Evolutionary conservation across 2,329 filamentous ascomycete genomes (phyloP).

Genomic region (Cercospora sp.): DNA sequence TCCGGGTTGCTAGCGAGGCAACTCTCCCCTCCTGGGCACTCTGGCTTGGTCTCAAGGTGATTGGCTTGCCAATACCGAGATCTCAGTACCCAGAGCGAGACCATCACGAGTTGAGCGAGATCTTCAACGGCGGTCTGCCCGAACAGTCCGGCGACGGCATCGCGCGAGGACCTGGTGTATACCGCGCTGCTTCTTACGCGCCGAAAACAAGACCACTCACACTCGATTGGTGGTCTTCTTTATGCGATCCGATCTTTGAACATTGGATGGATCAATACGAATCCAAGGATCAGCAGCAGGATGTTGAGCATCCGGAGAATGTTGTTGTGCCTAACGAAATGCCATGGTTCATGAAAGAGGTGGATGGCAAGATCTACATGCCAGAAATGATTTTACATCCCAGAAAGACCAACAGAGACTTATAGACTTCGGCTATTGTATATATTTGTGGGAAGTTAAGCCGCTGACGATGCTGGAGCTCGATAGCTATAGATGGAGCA

Average conservation of each 20-base stretch:
- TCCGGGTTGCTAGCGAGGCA: constrained; percentile 67
- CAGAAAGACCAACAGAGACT: constrained; percentile 36
- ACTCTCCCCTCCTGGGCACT: constrained; percentile 77
- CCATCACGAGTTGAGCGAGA: constrained; percentile 17
- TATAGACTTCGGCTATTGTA: not conserved
- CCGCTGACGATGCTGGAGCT: not conserved
- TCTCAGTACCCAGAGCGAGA: constrained; percentile 37
- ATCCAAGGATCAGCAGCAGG: not conserved
- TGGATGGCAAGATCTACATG: constrained; percentile 38
- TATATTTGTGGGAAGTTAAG: not conserved
- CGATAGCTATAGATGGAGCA: not conserved
- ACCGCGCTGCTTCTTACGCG: constrained; percentile 33
- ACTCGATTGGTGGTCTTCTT: constrained; percentile 39
- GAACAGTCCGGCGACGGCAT: constrained; percentile 5
- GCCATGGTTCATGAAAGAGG: constrained; percentile 33
- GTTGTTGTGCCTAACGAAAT: constrained; percentile 27
- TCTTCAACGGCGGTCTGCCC: not conserved
- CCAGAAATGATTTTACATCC: constrained; percentile 45
- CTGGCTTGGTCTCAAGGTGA: constrained; percentile 72
- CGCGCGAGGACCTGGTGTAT: not conserved
- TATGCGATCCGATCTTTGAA: constrained; percentile 38
- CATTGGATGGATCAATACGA: constrained; percentile 37
- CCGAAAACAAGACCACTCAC: constrained; percentile 26
- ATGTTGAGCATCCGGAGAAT: constrained; percentile 3
- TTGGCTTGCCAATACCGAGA: constrained; percentile 47